These are phyloP conservation scores for Leccinum griseonigrum DNA, from an alignment of 1,284 basidiomycete species.

Conservation along the genomic window DNA sequence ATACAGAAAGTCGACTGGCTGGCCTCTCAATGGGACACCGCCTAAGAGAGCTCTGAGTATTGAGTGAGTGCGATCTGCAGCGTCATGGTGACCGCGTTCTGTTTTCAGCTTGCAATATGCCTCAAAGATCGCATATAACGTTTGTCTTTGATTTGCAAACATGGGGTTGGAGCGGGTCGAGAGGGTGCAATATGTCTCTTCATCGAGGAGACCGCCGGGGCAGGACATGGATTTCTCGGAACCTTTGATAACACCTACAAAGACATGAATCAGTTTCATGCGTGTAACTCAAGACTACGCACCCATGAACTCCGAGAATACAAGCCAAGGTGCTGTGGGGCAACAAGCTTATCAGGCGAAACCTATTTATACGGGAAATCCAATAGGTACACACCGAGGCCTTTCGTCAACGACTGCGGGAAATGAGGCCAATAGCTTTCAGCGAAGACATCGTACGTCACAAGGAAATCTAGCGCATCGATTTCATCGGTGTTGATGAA, in stretches of 20 bases:
- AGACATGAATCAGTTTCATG: not conserved
- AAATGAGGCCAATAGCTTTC: conserved; percentile 65
- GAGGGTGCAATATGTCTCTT: conserved; percentile 45
- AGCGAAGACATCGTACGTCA: conserved; percentile 54
- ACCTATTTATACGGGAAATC: not conserved
- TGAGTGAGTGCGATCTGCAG: conserved; percentile 62
- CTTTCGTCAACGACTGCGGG: conserved; percentile 51
- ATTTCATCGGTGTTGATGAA: conserved; percentile 18
- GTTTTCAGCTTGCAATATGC: conserved; percentile 50
- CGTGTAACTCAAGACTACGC: conserved; percentile 2
- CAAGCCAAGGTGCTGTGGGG: conserved; percentile 54
- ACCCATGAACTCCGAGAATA: conserved; percentile 73
- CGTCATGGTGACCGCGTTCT: conserved; percentile 48
- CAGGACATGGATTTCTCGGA: conserved; percentile 47
- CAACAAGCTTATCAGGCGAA: not conserved
- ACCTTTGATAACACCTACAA: conserved; percentile 64
- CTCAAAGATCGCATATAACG: conserved; percentile 56
- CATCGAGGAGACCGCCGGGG: conserved; percentile 41
- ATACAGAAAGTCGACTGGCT: conserved; percentile 57
- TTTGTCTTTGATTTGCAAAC: conserved; percentile 48
- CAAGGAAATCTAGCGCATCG: conserved; percentile 20
- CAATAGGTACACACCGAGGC: conserved; percentile 43
- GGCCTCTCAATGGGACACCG: conserved; percentile 35
- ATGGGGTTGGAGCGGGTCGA: conserved; percentile 52
- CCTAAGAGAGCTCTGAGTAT: conserved; percentile 42